Conservation (phyloP, 345 rosid species). For the Noccaea bulbosa region DNA sequence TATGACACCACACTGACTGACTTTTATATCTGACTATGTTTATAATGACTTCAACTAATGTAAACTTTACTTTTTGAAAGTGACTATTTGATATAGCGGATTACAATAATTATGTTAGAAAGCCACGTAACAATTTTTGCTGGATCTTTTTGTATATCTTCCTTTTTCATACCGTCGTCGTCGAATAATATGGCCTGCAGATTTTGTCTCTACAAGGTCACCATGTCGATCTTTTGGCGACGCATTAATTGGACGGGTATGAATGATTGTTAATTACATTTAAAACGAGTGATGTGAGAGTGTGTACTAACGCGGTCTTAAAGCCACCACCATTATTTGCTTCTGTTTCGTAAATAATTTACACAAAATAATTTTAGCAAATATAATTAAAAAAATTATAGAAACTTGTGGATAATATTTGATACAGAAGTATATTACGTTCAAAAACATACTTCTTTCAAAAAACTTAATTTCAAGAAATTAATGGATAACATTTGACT, state of each 20-base stretch:
- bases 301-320: slow-evolving; percentile 28
- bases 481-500: neutral
- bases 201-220: slow-evolving; percentile 26
- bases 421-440: neutral
- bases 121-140: slow-evolving; percentile 31
- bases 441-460: neutral
- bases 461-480: slow-evolving; percentile 2
- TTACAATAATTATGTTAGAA: slow-evolving; percentile 30
- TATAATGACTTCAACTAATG: slow-evolving; percentile 21
- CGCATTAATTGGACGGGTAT: slow-evolving; percentile 33
- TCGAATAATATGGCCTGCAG: slow-evolving; percentile 36
- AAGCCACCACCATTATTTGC: slow-evolving; percentile 25
- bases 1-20: slow-evolving; percentile 6
- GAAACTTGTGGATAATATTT: neutral
- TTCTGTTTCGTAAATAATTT: slow-evolving; percentile 3
- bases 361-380: neutral
- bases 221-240: slow-evolving; percentile 46
- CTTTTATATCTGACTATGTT: slow-evolving; percentile 21
- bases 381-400: neutral
- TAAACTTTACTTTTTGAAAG: slow-evolving; percentile 16
- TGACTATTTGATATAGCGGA: slow-evolving; percentile 29
- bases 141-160: slow-evolving; percentile 19
- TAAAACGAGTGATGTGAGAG: slow-evolving; percentile 45
- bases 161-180: slow-evolving; percentile 1
- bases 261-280: slow-evolving; percentile 23